Evolutionary conservation across 2,329 filamentous ascomycete genomes (phyloP), one percentile per base, ranked within the genome.

Genomic region (Exophiala bonariae): DNA sequence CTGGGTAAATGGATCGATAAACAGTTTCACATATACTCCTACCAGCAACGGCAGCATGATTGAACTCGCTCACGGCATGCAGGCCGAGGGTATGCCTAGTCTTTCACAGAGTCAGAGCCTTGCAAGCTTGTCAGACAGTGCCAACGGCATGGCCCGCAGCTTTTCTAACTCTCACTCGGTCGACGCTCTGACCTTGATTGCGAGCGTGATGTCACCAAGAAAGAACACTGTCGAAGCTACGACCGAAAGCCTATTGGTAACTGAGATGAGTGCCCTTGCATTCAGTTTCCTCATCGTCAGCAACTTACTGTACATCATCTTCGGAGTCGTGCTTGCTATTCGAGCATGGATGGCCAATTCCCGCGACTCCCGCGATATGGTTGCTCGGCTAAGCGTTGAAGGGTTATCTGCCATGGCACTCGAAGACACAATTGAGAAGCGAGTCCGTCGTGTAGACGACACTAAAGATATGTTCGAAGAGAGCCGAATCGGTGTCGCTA

Each of bases 31-130:
- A 7, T 43, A 16, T 18, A 34, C 10, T n/a, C n/a, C 23, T 7
- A 47, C 44, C n/a, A 43, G 9, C 20, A 47, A 47, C 39, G 44
- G 44, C 38, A 42, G 28, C 28, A 43, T 47, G 17, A 18, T 43
- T 9, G 44, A 47, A 16, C 37, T 47, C 14, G 14, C 39, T 17
- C 38, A 47, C 26, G 38, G 38, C 16, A 41, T 43, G 38, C 42
- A 45, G 40, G 38, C 44, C 6, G 19, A n/a, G 14, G 44, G 44
- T 4, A 41, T 47, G 28, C 31, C 38, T 3, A 20, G 18, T 13
- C 20, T 35, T 16, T 32, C 28, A n/a, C 37, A 42, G 20, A 33
- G 17, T 28, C 44, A 47, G 18, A 43, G 37, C 28, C 17, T 43
- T 10, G 44, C 44, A 6, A 43, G 37, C 26, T 16, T 47, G n/a